These are phyloP conservation scores for Arthrobotrys sphaeroides DNA, from an alignment of 2,329 filamentous ascomycete species.

Conservation along the genomic window DNA sequence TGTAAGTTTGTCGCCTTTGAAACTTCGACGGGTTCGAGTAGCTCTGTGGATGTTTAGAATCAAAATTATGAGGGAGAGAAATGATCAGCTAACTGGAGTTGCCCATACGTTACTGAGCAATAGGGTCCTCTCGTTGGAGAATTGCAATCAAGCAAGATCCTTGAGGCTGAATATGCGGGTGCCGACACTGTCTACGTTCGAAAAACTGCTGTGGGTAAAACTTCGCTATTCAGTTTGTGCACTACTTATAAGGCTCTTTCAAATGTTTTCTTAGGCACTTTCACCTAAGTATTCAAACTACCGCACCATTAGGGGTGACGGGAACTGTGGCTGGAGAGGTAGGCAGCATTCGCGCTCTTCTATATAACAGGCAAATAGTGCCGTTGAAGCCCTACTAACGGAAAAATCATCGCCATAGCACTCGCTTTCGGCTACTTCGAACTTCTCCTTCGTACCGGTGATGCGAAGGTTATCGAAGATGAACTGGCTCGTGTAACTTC, in stretches of 20 bases:
- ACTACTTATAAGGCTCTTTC: conserved; percentile 40
- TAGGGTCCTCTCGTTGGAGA: conserved; percentile 86
- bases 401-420: conserved; percentile 69
- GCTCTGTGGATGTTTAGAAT: not conserved
- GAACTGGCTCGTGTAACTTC: conserved; percentile 78
- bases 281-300: conserved; percentile 87
- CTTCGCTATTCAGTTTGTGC: conserved; percentile 8
- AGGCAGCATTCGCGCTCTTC: conserved; percentile 61
- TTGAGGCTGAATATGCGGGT: conserved; percentile 86
- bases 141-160: conserved; percentile 77
- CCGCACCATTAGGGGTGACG: conserved; percentile 87
- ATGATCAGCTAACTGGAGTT: not conserved
- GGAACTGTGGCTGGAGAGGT: conserved; percentile 99
- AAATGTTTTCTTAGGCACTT: conserved; percentile 69
- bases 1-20: conserved; percentile 19
- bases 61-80: not conserved
- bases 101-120: not conserved
- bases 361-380: no score
- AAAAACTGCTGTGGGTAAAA: conserved; percentile 79
- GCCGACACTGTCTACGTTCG: conserved; percentile 84
- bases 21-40: no score
- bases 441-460: conserved; percentile 75
- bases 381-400: conserved; percentile 1
- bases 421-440: conserved; percentile 95
- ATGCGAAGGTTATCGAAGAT: conserved; percentile 71